Evolutionary conservation across 163 green algal species (phyloP).

Genomic region (Volvox carteri): DNA sequence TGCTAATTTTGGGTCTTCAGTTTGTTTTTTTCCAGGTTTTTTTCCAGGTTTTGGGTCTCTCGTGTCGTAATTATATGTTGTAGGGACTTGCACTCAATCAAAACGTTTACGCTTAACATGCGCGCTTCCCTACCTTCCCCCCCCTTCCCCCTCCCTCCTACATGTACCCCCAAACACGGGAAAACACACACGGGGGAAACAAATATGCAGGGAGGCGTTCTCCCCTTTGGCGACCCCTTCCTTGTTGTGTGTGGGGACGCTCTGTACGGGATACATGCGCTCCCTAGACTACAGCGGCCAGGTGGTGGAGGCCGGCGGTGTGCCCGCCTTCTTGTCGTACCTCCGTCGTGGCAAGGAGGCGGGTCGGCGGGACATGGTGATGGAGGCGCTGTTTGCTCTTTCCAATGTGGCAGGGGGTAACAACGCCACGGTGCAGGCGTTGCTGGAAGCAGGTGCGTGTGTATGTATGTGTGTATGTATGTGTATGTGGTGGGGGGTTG

Average conservation of each 20-base stretch:
- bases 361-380: conserved; percentile 36
- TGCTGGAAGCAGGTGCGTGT: conserved; percentile 52
- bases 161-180: no score
- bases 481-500: background rate
- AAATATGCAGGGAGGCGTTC: background rate
- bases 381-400: conserved; percentile 56
- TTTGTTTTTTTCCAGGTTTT: no score
- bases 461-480: background rate
- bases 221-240: conserved; percentile 22
- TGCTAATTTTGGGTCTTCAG: no score
- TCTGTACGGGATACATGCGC: conserved; percentile 53
- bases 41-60: no score
- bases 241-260: conserved; percentile 30
- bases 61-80: no score
- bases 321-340: conserved; percentile 56
- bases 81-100: no score
- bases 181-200: no score
- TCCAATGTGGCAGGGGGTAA: conserved; percentile 57
- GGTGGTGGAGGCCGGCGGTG: conserved; percentile 54
- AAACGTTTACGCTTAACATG: no score
- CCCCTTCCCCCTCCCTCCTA: no score
- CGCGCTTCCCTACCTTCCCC: no score
- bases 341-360: conserved; percentile 7
- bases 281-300: conserved; percentile 42
- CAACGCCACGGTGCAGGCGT: conserved; percentile 35